Percentiles rank a stretch among this genome's conserved stretches.
phyloP scores from a whole-genome alignment of 805 yeast species.

The Candida schatavii region DNA sequence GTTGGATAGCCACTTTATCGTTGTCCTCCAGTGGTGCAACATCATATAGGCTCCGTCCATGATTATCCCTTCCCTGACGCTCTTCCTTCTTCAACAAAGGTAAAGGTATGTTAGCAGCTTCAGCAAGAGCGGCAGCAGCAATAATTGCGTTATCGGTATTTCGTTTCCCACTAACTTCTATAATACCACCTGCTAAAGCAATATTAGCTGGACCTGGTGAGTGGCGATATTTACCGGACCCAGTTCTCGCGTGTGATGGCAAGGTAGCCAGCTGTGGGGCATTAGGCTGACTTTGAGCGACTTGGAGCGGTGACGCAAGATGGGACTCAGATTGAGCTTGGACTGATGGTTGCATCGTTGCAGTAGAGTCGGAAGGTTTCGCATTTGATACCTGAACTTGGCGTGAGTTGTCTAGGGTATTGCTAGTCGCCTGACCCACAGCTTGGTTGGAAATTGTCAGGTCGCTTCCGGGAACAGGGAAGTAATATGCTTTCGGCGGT shows the following conservation, averaged over 20 bases:
- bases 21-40: neutral
- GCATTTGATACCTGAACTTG: neutral
- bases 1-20: neutral
- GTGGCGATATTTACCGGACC: slow-evolving; percentile 16
- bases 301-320: neutral
- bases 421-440: neutral
- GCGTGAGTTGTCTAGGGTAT: slow-evolving; percentile 13
- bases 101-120: slow-evolving; percentile 74
- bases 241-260: slow-evolving; percentile 22
- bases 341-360: slow-evolving; percentile 1
- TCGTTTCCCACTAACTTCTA: slow-evolving; percentile 30
- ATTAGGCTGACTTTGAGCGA: neutral
- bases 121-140: slow-evolving; percentile 82
- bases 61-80: neutral
- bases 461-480: neutral
- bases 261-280: slow-evolving; percentile 2
- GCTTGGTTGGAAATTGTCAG: neutral
- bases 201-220: slow-evolving; percentile 50
- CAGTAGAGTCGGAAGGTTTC: slow-evolving; percentile 6
- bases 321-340: slow-evolving; percentile 4
- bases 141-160: slow-evolving; percentile 54
- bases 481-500: neutral
- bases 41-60: neutral
- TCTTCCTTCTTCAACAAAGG: slow-evolving; percentile 37
- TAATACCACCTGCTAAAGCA: slow-evolving; percentile 35